phyloP scores from a whole-genome alignment of 2,329 filamentous ascomycete species.

The Aspergillus viridinutans region DNA sequence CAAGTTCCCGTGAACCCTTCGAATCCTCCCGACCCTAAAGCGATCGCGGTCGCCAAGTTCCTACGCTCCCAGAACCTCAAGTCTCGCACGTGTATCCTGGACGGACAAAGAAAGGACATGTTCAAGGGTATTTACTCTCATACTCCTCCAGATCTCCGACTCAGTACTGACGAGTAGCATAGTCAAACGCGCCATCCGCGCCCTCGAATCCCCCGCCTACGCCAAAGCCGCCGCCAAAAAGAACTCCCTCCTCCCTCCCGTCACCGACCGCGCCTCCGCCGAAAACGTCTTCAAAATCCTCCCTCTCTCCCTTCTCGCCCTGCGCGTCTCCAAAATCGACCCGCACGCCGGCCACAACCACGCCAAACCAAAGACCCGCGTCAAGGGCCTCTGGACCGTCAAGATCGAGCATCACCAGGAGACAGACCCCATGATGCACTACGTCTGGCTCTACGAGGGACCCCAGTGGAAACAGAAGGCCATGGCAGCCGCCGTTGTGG shows the following conservation, averaged over 20 bases:
- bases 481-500: constrained; percentile 77
- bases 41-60: constrained; percentile 84
- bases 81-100: constrained; percentile 82
- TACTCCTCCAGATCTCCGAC: background rate
- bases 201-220: constrained; percentile 83
- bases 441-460: constrained; percentile 94
- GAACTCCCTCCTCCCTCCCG: constrained; percentile 81
- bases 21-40: constrained; percentile 77
- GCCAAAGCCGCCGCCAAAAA: constrained; percentile 77
- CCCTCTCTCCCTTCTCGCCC: constrained; percentile 86
- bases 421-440: constrained; percentile 64
- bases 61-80: constrained; percentile 81
- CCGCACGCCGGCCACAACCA: constrained; percentile 71
- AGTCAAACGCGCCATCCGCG: constrained; percentile 96
- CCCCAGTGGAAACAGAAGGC: constrained; percentile 91
- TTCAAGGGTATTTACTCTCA: constrained; percentile 67
- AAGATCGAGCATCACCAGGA: constrained; percentile 96
- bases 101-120: constrained; percentile 97
- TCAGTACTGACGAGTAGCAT: constrained; percentile 3
- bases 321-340: constrained; percentile 81
- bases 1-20: constrained; percentile 46
- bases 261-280: constrained; percentile 81
- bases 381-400: constrained; percentile 96
- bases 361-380: constrained; percentile 65
- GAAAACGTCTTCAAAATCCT: constrained; percentile 94